These are phyloP conservation scores for Psilocybe cubensis DNA, from an alignment of 768 basidiomycete genomes.

Conservation along the genomic window DNA sequence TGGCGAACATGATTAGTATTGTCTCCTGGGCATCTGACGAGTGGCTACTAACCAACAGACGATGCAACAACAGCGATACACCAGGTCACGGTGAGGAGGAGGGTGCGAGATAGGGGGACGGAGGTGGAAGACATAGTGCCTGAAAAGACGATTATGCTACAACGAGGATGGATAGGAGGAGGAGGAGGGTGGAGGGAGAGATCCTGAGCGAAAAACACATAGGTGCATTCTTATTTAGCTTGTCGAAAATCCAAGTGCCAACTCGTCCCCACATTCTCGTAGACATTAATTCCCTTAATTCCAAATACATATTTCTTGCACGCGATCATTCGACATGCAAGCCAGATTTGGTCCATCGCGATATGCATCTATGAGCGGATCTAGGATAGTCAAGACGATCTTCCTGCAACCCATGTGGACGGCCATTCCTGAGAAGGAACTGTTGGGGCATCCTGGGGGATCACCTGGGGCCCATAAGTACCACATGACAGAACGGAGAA, in stretches of 20 bases:
- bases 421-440: background rate
- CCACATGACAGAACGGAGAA: background rate
- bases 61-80: conserved; percentile 1
- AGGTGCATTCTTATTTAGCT: conserved; percentile 1
- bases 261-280: background rate
- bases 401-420: background rate
- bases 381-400: background rate
- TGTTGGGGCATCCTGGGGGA: background rate
- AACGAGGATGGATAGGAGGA: background rate
- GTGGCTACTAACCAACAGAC: background rate
- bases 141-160: background rate
- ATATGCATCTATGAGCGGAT: background rate
- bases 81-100: background rate
- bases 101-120: background rate
- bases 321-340: background rate
- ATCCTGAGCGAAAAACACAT: background rate
- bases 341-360: conserved; percentile 1
- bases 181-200: background rate
- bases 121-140: background rate
- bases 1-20: background rate
- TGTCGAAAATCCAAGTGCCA: background rate
- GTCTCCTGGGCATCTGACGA: background rate
- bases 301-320: background rate
- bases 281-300: background rate
- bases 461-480: background rate